phyloP scores from a whole-genome alignment of 345 rosid genomes.

The Syzygium aqueum region DNA sequence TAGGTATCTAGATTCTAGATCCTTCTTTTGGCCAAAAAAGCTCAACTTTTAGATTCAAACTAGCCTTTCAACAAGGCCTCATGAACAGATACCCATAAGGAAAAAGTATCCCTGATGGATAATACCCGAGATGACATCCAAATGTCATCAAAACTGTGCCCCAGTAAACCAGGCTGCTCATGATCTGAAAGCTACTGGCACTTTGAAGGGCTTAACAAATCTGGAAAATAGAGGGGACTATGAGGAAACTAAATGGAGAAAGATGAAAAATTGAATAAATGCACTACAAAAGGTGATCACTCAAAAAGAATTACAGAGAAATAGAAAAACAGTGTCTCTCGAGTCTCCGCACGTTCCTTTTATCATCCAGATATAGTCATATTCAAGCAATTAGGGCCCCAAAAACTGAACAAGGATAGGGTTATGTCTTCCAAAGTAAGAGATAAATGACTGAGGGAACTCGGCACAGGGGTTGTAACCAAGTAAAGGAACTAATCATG shows the following conservation, averaged over 20 bases:
- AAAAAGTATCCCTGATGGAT: background rate
- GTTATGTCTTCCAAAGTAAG: background rate
- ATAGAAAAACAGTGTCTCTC: background rate
- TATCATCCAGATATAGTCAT: background rate
- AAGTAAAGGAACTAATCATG: background rate
- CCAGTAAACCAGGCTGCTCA: background rate
- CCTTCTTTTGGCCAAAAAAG: background rate
- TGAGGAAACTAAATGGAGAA: background rate
- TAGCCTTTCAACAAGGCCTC: background rate
- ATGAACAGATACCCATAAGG: background rate
- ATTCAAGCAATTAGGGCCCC: background rate
- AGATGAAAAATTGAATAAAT: background rate
- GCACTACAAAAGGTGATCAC: background rate
- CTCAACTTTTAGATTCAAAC: background rate
- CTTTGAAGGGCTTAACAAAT: background rate
- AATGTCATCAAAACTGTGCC: background rate
- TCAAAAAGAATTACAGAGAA: no score
- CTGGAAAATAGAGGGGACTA: background rate
- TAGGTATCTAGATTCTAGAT: background rate
- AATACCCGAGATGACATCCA: background rate
- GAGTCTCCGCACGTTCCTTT: background rate
- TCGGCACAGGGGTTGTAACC: background rate
- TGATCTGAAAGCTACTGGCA: background rate
- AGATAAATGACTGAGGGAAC: background rate
- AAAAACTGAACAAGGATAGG: background rate